phyloP scores from a whole-genome alignment of 208 protist genomes.

The Tritrichomonas foetus region DNA sequence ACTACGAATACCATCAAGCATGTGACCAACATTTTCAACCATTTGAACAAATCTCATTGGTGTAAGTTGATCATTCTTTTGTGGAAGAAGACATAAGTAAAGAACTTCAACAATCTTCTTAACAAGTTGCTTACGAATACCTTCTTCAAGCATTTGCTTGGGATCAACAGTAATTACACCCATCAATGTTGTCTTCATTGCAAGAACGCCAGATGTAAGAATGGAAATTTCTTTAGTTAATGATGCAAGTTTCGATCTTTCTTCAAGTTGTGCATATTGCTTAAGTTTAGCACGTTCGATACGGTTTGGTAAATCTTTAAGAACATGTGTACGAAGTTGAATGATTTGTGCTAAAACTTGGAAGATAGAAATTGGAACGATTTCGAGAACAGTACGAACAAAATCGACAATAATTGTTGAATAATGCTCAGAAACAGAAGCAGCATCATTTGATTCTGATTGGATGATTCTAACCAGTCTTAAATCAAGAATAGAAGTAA shows the following conservation, averaged over 20 bases:
- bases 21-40: neutral
- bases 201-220: constrained; percentile 39
- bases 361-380: constrained; percentile 57
- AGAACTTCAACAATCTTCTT: neutral
- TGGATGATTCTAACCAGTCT: constrained; percentile 81
- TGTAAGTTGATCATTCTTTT: neutral
- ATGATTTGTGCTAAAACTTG: constrained; percentile 49
- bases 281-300: constrained; percentile 5
- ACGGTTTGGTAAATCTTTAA: neutral
- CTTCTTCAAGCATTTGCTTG: constrained; percentile 71
- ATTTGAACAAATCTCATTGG: neutral
- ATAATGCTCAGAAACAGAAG: constrained; percentile 54
- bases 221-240: constrained; percentile 41
- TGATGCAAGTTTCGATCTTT: constrained; percentile 44
- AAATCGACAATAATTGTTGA: constrained; percentile 49
- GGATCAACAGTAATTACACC: constrained; percentile 57
- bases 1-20: neutral
- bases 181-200: constrained; percentile 59
- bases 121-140: constrained; percentile 76
- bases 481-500: constrained; percentile 83
- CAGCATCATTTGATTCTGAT: constrained; percentile 42
- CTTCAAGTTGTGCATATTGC: constrained; percentile 64
- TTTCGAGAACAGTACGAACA: constrained; percentile 54
- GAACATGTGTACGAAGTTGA: constrained; percentile 40
- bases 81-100: neutral